Base-by-base conservation (phyloP, 108 stramenopile species). In the Cyclotella distinguenda region DNA sequence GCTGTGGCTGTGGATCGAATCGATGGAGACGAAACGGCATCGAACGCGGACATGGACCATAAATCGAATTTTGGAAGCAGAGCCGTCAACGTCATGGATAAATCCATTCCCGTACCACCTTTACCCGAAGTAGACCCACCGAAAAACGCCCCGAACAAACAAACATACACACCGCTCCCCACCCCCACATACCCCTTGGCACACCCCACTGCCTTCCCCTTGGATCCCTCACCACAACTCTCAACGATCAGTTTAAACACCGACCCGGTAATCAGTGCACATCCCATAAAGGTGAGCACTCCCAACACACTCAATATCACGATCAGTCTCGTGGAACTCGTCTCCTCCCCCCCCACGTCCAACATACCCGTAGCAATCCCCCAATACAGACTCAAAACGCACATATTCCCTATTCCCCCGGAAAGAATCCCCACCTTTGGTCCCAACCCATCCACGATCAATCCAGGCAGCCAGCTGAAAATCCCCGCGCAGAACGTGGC, bases 181-280 rank as follows among this genome's bases (percentile, higher is more conserved):
- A 93, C 64, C 15, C 91, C 91, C 1, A 93, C 91, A 62, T 87
- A 93, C 16, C 88, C 91, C 76, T 93, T 93, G 58, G 91, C 91
- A 60, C 84, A 76, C 21, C 91, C 91, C 18, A 93, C 91, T 7
- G 87, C 91, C 26, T 69, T 78, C 26, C 91, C 91, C 53, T 89
- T 93, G 28, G 78, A 82, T 18, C 86, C 86, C 12, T 75, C 68
- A 0, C 83, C 84, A 58, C 84, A 84, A 46, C 60, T 73, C 22
- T 79, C 75, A 15, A 86, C 84, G 45, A 93, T 83, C 21, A 88
- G 70, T 54, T 93, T 93, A 64, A 93, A 93, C 15, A 93, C 91
- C 34, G 79, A 68, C 1, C 88, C 91, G 3, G 88, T 89, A 9
- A 93, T 74, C 27, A 93, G 63, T 0, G 91, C 86, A 52, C 82